Base-by-base conservation (phyloP, 202 grass and related monocot genomes). In the Cymbopogon flexuosus region DNA sequence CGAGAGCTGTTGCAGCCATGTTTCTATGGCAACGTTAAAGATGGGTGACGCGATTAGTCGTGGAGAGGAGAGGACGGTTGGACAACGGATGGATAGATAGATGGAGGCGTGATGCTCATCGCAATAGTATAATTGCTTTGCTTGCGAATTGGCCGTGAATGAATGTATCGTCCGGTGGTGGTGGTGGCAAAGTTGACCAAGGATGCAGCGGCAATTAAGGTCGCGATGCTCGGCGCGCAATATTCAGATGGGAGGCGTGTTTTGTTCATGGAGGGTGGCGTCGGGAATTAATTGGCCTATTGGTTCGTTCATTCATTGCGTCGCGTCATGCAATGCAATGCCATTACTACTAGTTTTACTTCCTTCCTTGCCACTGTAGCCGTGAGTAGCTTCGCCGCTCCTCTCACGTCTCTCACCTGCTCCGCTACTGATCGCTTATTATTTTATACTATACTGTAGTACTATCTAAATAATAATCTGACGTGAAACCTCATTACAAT, bases 181-280 rank as follows among this genome's bases (percentile, higher is more conserved):
- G 76, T 86, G 54, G 77, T 86, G 54, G 84, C 84, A 77, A 87
- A 87, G 85, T 82, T 87, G 85, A 87, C 85, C 65, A 87, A 77
- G 78, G 63, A 33, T 42, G 56, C 52, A 10, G 29, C 51, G 10
- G 73, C 82, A 70, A 77, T 81, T 86, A 76, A 86, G 84, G 71
- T 75, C 84, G 56, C 65, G 45, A 71, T 37, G 79, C 64, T 30
- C 49, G 75, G 33, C 33, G 2, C 18, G 35, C 16, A 58, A 1
- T 41, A 49, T 85, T 68, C 22, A 29, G 63, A 51, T 14, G 43
- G 42, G 12, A 14, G 11, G 10, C 10, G 76, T 22, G 52, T 22
- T 70, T 41, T 41, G 13, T 51, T 59, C 52, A 39, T 22, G 51
- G 62, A 69, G 76, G 18, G 19, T 54, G 47, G 49, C 61, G 75